These are phyloP conservation scores for Mycena filopes DNA, from an alignment of 768 basidiomycete genomes.

Conservation along the genomic window DNA sequence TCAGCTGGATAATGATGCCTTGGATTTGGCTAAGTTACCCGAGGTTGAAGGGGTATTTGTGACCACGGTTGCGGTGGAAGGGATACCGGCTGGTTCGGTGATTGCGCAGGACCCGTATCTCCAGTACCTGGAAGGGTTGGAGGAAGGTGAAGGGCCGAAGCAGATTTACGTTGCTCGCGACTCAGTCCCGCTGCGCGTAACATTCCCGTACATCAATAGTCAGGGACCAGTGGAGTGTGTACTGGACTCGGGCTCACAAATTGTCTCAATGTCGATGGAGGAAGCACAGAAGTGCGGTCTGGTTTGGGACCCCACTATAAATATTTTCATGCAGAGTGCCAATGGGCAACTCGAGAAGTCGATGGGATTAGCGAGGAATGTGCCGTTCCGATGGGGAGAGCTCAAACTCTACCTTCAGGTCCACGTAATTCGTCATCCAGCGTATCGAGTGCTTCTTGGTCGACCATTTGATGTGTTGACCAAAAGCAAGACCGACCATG, in stretches of 20 bases:
- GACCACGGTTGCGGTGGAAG: conserved; percentile 2
- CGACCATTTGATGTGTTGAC: conserved; percentile 44
- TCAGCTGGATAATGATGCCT: conserved; percentile 1
- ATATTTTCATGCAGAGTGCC: conserved; percentile 42
- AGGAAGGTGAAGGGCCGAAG: conserved; percentile 4
- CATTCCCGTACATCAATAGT: conserved; percentile 33
- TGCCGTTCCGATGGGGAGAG: conserved; percentile 38
- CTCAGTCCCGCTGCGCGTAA: conserved; percentile 17
- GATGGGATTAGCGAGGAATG: conserved; percentile 40
- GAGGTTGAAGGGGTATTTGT: conserved; percentile 17
- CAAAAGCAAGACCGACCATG: conserved; percentile 30
- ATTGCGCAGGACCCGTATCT: conserved; percentile 23
- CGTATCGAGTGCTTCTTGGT: conserved; percentile 43
- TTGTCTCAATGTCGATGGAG: conserved; percentile 37
- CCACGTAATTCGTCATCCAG: conserved; percentile 38
- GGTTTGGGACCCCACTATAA: conserved; percentile 34
- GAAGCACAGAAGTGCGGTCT: conserved; percentile 28
- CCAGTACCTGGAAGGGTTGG: conserved; percentile 20
- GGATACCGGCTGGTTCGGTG: conserved; percentile 16
- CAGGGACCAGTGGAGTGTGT: conserved; percentile 36
- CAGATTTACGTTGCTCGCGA: conserved; percentile 20
- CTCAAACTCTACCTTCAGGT: conserved; percentile 41
- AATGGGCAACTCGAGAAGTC: conserved; percentile 39
- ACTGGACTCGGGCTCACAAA: conserved; percentile 42
- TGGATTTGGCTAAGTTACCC: conserved; percentile 14